Percentiles rank a stretch among this genome's conserved stretches.
These are phyloP conservation scores for Amanita pallidorosea DNA, from an alignment of 768 basidiomycete genomes.

Conservation along the genomic window DNA sequence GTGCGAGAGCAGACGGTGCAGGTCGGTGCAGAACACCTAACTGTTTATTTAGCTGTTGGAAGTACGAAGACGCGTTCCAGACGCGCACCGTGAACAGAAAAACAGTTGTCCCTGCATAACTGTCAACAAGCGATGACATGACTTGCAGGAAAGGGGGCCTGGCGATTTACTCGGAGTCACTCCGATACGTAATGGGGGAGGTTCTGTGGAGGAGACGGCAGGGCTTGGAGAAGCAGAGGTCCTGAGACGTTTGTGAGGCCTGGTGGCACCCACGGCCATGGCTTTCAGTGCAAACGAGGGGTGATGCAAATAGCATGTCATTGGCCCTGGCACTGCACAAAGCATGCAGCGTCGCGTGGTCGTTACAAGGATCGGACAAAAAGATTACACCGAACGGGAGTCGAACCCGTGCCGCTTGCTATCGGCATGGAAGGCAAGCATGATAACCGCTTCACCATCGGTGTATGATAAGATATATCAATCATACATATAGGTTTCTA, in stretches of 20 bases:
- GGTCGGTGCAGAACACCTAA: slow-evolving; percentile 27
- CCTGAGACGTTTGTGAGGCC: slow-evolving; percentile 5
- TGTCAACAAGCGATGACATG: slow-evolving; percentile 11
- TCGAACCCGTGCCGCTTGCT: slow-evolving; percentile 9
- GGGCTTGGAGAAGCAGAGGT: neutral
- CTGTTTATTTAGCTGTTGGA: neutral
- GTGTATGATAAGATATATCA: slow-evolving; percentile 1
- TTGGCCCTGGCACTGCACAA: neutral
- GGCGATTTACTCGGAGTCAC: neutral
- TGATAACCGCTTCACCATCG: slow-evolving; percentile 89
- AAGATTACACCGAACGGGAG: neutral
- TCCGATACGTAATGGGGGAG: neutral
- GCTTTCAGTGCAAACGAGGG: neutral
- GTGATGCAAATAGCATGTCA: slow-evolving; percentile 2
- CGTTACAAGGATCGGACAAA: neutral
- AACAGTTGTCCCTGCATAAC: neutral
- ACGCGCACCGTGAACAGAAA: slow-evolving; percentile 8
- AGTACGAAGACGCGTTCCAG: neutral
- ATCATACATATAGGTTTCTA: too few species aligned
- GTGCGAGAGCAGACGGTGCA: slow-evolving; percentile 36
- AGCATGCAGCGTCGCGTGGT: slow-evolving; percentile 1
- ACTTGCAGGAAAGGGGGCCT: slow-evolving; percentile 7
- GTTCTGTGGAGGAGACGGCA: neutral
- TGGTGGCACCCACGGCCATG: slow-evolving; percentile 1
- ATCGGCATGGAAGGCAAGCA: slow-evolving; percentile 69